Evolutionary conservation across 768 basidiomycete genomes (phyloP).

Genomic region (Lactarius sp.): DNA sequence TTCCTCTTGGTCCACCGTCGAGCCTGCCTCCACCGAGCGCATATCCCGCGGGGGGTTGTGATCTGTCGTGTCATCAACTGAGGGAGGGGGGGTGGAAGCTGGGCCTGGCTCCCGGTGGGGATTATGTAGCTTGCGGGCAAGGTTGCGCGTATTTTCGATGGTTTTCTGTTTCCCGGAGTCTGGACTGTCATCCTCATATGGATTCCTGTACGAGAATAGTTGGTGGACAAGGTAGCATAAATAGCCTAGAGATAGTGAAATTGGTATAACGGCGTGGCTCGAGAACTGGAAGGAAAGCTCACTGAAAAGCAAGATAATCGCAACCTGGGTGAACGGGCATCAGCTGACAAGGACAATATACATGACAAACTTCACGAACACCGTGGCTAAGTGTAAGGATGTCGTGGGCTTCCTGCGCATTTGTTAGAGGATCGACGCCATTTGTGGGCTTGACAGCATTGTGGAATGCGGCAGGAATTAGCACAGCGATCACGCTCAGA

Average conservation of each 20-base stretch:
- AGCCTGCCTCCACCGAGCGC: slow-evolving; percentile 16
- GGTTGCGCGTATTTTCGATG: not conserved
- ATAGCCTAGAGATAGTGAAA: slow-evolving; percentile 39
- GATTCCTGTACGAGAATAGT: slow-evolving; percentile 50
- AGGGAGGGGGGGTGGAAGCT: slow-evolving; percentile 8
- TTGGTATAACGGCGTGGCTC: not conserved
- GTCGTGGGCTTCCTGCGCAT: slow-evolving; percentile 36
- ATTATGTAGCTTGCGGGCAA: slow-evolving; percentile 7
- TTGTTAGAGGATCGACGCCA: slow-evolving; percentile 27
- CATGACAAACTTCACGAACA: slow-evolving; percentile 32
- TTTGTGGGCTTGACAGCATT: slow-evolving; percentile 37
- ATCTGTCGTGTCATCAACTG: not conserved
- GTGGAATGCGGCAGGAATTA: slow-evolving; percentile 79
- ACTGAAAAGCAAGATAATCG: slow-evolving; percentile 52
- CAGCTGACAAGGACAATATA: not conserved
- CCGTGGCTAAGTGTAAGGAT: slow-evolving; percentile 51
- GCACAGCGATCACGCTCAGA: slow-evolving; percentile 72
- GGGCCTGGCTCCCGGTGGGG: not conserved
- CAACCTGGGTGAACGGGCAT: slow-evolving; percentile 34
- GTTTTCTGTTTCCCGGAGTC: not conserved
- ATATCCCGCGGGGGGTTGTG: not conserved
- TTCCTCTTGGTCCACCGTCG: slow-evolving; percentile 29
- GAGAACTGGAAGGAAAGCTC: slow-evolving; percentile 27
- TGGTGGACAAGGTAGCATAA: slow-evolving; percentile 48
- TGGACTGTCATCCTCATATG: slow-evolving; percentile 39